A percentile compares a stretch with the other conserved stretches of the same genome.
These are phyloP conservation scores for Drechslerella coelobrocha DNA, from an alignment of 2,329 filamentous ascomycete genomes.

Conservation along the genomic window DNA sequence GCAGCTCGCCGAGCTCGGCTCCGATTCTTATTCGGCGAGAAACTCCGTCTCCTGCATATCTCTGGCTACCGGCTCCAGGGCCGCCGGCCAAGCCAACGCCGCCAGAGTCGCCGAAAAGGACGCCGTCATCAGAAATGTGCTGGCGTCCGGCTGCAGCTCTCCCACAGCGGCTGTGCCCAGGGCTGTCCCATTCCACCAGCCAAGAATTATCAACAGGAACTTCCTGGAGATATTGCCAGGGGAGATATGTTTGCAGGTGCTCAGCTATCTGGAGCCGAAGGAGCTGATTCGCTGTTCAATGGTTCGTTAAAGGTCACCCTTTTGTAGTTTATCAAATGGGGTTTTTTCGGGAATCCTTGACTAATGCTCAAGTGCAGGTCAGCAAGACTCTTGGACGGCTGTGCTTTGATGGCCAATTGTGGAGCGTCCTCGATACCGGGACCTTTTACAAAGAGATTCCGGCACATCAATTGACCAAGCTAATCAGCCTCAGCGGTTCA, in stretches of 20 bases:
- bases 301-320: conserved; percentile 63
- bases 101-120: conserved; percentile 38
- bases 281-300: conserved; percentile 80
- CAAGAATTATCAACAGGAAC: conserved; percentile 56
- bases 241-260: conserved; percentile 79
- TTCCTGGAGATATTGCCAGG: conserved; percentile 83
- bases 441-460: conserved; percentile 89
- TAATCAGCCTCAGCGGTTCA: conserved; percentile 82
- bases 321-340: background rate
- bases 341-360: background rate
- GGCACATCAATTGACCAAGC: conserved; percentile 79
- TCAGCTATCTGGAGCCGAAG: conserved; percentile 77
- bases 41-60: conserved; percentile 47
- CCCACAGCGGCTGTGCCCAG: conserved; percentile 22
- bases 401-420: conserved; percentile 94
- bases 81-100: conserved; percentile 13
- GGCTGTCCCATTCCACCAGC: conserved; percentile 6
- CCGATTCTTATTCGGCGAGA: conserved; percentile 32
- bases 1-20: conserved; percentile 37
- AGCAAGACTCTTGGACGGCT: conserved; percentile 75
- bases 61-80: conserved; percentile 24
- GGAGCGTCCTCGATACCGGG: conserved; percentile 82
- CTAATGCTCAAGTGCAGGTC: no score
- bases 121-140: conserved; percentile 33
- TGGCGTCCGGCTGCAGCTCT: conserved; percentile 20